Percentiles rank a stretch among this genome's conserved stretches.
Evolutionary conservation across 2,329 filamentous ascomycete species (phyloP).

Genomic region (Pestalotiopsis sp.): DNA sequence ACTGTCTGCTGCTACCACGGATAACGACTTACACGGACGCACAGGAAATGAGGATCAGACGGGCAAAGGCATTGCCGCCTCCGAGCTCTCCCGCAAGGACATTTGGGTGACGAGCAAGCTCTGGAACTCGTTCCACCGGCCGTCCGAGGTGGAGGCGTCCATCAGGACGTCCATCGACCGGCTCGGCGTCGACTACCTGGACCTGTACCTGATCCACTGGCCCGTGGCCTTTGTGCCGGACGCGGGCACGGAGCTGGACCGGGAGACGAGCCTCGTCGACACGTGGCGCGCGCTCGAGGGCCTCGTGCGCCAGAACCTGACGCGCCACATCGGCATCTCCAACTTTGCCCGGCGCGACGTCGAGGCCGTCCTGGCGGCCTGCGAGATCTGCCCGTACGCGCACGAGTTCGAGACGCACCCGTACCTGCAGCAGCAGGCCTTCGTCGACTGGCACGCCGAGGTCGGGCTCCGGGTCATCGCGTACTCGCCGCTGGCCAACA

Average conservation of each 20-base stretch:
- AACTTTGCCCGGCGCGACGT: constrained; percentile 56
- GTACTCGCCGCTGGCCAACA: constrained; percentile 55
- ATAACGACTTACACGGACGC: constrained; percentile 1
- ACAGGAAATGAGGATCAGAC: constrained; percentile 50
- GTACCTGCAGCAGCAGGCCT: constrained; percentile 52
- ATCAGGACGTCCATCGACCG: constrained; percentile 48
- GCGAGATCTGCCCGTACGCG: constrained; percentile 52
- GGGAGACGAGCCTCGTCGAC: constrained; percentile 33
- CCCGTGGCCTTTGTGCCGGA: constrained; percentile 37
- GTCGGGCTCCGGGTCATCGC: constrained; percentile 45
- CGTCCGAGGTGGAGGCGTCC: constrained; percentile 42
- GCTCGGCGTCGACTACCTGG: constrained; percentile 51
- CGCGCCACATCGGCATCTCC: constrained; percentile 62
- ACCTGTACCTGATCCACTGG: constrained; percentile 54
- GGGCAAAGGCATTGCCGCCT: constrained; percentile 47
- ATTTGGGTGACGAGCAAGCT: constrained; percentile 51
- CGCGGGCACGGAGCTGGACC: constrained; percentile 28
- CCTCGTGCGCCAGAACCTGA: constrained; percentile 52
- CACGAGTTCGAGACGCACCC: constrained; percentile 62
- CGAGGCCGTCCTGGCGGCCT: constrained; percentile 40
- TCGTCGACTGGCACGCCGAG: constrained; percentile 45
- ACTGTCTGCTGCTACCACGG: background rate
- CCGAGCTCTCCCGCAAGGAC: constrained; percentile 53
- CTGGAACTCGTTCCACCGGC: constrained; percentile 33
- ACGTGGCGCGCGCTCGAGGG: constrained; percentile 64